Evolutionary conservation across 2,329 filamentous ascomycete species (phyloP).

Genomic region (Ophiostoma sp.): DNA sequence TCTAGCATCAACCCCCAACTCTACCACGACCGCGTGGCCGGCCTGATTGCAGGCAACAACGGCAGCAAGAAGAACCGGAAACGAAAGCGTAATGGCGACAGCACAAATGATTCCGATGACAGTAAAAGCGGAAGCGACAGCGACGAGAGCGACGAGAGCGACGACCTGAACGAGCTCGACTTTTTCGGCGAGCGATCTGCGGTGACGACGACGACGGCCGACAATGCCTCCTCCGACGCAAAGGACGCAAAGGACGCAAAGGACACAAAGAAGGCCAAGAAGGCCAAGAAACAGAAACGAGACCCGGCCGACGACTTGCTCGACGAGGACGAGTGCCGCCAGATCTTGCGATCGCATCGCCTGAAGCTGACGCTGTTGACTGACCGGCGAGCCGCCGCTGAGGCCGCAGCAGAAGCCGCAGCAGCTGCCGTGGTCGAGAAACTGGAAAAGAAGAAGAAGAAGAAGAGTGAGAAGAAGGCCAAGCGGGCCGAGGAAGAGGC

Average conservation of each 20-base stretch:
- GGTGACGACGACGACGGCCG: conserved; percentile 16
- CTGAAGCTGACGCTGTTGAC: conserved; percentile 81
- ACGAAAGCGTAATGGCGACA: conserved; percentile 41
- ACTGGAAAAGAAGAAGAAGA: conserved; percentile 39
- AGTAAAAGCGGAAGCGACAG: conserved; percentile 31
- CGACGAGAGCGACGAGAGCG: conserved; percentile 37
- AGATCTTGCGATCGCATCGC: conserved; percentile 75
- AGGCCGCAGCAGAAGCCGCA: conserved; percentile 17
- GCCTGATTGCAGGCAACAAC: conserved; percentile 27
- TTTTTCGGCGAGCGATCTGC: conserved; percentile 58
- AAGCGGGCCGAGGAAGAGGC: conserved; percentile 47
- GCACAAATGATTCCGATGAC: conserved; percentile 24
- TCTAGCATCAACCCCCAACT: conserved; percentile 67
- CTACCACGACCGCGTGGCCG: conserved; percentile 55
- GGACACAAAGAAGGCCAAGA: conserved; percentile 33
- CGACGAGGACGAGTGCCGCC: conserved; percentile 70
- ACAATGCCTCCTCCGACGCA: conserved; percentile 15
- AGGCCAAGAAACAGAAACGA: conserved; percentile 30
- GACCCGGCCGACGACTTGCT: conserved; percentile 43
- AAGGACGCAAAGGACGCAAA: conserved; percentile 39
- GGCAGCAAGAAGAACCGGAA: conserved; percentile 57
- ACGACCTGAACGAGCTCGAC: conserved; percentile 51
- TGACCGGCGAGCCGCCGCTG: conserved; percentile 46
- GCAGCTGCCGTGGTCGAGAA: conserved; percentile 7
- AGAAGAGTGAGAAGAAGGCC: conserved; percentile 47